phyloP scores from a whole-genome alignment of 2,329 filamentous ascomycete genomes.

The Grosmannia serpens region DNA sequence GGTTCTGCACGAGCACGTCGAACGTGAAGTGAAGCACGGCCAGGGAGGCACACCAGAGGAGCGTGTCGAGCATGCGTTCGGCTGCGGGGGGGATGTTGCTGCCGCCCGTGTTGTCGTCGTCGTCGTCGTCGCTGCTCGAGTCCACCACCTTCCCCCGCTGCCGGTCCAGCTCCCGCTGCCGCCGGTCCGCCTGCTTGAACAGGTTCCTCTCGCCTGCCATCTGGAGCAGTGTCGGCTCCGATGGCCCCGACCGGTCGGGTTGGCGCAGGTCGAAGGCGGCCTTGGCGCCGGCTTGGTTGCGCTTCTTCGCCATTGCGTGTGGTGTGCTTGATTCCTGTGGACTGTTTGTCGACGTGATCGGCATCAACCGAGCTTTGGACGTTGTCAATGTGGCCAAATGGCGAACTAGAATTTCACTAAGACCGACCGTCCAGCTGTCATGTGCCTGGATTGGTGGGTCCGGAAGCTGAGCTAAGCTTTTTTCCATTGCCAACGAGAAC shows the following conservation, averaged over 20 bases:
- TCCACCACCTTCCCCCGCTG: constrained; percentile 13
- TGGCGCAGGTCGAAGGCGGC: constrained; percentile 50
- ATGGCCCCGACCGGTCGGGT: constrained; percentile 54
- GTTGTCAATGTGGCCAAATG: not conserved
- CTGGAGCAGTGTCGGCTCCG: constrained; percentile 59
- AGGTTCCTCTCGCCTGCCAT: constrained; percentile 55
- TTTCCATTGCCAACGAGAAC: too few relatives aligned
- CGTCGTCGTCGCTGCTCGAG: constrained; percentile 15
- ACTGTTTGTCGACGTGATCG: not conserved
- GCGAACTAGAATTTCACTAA: not conserved
- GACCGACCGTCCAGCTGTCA: not conserved
- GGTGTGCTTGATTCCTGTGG: not conserved
- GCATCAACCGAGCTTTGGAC: too few relatives aligned
- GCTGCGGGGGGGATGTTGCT: constrained; percentile 28
- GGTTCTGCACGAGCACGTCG: constrained; percentile 67
- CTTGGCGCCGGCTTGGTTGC: constrained; percentile 26
- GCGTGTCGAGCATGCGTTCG: constrained; percentile 42
- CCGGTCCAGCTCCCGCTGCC: constrained; percentile 23
- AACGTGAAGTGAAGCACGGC: constrained; percentile 66
- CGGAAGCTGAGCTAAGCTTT: not conserved
- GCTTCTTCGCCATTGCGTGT: constrained; percentile 1
- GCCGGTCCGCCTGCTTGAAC: constrained; percentile 35
- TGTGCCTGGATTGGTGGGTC: not conserved
- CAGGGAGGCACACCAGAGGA: constrained; percentile 50
- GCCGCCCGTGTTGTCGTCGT: constrained; percentile 10